These are phyloP conservation scores for Wickerhamiella australiensis DNA, from an alignment of 805 yeast genomes.

Conservation along the genomic window DNA sequence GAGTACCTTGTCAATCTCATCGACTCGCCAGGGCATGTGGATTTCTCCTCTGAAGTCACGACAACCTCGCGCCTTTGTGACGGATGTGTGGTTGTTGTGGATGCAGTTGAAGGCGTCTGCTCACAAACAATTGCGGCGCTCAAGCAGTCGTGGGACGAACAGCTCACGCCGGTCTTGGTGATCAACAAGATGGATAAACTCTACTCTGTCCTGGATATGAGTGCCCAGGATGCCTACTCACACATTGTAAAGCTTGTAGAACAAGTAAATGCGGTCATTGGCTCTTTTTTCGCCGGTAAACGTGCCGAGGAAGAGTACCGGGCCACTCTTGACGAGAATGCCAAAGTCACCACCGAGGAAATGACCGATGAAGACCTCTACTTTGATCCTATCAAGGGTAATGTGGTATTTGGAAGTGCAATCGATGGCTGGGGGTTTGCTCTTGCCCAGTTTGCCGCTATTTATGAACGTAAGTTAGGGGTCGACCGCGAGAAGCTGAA, in stretches of 20 bases:
- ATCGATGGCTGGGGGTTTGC: conserved; percentile 98
- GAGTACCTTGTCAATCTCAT: conserved; percentile 84
- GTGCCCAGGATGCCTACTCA: conserved; percentile 72
- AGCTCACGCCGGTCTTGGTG: conserved; percentile 75
- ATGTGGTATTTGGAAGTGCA: conserved; percentile 84
- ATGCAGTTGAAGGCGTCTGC: conserved; percentile 96
- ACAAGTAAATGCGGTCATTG: conserved; percentile 89
- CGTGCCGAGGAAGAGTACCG: conserved; percentile 74
- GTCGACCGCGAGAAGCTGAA: conserved; percentile 66
- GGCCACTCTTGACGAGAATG: conserved; percentile 40
- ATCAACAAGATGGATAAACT: conserved; percentile 85
- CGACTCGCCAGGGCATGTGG: conserved; percentile 99
- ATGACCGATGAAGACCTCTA: conserved; percentile 70
- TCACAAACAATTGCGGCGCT: conserved; percentile 92
- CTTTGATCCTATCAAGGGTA: conserved; percentile 76
- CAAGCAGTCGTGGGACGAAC: conserved; percentile 92
- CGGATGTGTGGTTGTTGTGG: conserved; percentile 90
- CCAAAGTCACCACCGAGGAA: conserved; percentile 37
- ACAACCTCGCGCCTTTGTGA: conserved; percentile 94
- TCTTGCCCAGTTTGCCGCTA: conserved; percentile 73
- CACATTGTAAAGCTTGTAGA: conserved; percentile 73
- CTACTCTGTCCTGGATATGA: conserved; percentile 64
- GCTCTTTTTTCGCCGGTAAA: conserved; percentile 85
- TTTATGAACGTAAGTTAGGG: conserved; percentile 75
- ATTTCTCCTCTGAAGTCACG: conserved; percentile 90